Base-by-base conservation (phyloP, 176 grass and related monocot genomes). In the Zizania latifolia region DNA sequence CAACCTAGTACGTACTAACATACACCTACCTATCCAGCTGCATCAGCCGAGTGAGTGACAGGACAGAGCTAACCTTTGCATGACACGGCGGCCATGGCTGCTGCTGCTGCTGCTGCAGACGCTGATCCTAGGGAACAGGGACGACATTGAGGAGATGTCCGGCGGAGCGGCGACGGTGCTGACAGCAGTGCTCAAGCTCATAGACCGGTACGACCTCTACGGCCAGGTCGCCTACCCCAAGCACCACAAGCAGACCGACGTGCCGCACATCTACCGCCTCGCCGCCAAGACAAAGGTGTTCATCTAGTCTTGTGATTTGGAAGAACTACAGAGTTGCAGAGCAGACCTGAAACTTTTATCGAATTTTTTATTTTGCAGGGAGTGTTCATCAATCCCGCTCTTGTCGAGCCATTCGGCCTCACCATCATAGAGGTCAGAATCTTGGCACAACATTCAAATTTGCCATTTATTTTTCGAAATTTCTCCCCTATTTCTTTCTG, bases 201-300 rank as follows among this genome's bases (percentile, higher is more conserved):
- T 98, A 46, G 94, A 98, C 55, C 86, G 80, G 4, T 98, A 98
- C 57, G 91, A 94, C 65, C 81, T 98, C 4, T 98, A 98, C 58
- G 94, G 94, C n/a, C 89, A 84, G 75, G 94, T 98, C 17, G 91
- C 94, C 1, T 98, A 98, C 45, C 94, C 94, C 1, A 98, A 98
- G 84, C 94, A 92, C 70, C 94, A 98, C 84, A 98, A 87, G 55
- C 94, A 98, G 78, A 83, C 61, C 15, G 94, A 98, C 59, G 94
- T 98, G 61, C 94, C 89, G 2, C 84, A 89, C 38, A 94, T 98
- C 15, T 98, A 98, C 81, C 89, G 91, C 28, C 88, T 92, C 5
- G 94, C 94, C 28, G 89, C 91, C 14, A 94, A 98, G 64, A 98
- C 89, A 3, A 98, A 98, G 91, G 93, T 8, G 17, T 36, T 36